Evolutionary conservation across 179 eudicot species (phyloP).

Genomic region (Amaranthus tricolor): DNA sequence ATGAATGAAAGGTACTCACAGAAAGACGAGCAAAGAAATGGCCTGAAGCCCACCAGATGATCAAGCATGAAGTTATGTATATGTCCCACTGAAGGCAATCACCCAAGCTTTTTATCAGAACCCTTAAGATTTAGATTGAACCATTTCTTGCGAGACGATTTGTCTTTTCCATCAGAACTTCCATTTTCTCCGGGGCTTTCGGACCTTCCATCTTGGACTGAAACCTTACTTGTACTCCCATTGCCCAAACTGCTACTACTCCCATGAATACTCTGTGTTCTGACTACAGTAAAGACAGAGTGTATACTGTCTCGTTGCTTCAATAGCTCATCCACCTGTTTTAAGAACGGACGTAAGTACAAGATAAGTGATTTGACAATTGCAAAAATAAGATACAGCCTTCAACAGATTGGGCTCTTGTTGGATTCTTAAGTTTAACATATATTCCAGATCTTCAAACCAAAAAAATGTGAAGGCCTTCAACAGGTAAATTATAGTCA

Average conservation of each 20-base stretch:
- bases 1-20: conserved; percentile 8
- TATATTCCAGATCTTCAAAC: no score
- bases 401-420: no score
- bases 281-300: conserved; percentile 67
- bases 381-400: no score
- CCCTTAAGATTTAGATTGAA: conserved; percentile 82
- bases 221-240: conserved; percentile 66
- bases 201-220: conserved; percentile 49
- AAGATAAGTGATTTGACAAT: background rate
- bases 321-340: conserved; percentile 92
- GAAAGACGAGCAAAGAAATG: background rate
- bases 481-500: no score
- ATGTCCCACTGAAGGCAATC: conserved; percentile 5
- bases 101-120: conserved; percentile 63
- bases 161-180: conserved; percentile 80
- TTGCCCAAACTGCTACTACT: conserved; percentile 43
- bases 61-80: background rate
- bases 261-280: conserved; percentile 33
- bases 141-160: conserved; percentile 78
- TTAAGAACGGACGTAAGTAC: conserved; percentile 20
- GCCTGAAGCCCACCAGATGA: conserved; percentile 4
- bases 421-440: no score
- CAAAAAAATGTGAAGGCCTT: no score
- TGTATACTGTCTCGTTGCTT: conserved; percentile 85
- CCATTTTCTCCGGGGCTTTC: conserved; percentile 85